These are phyloP conservation scores for Goffeauzyma gilvescens DNA, from an alignment of 768 basidiomycete genomes.

Conservation along the genomic window DNA sequence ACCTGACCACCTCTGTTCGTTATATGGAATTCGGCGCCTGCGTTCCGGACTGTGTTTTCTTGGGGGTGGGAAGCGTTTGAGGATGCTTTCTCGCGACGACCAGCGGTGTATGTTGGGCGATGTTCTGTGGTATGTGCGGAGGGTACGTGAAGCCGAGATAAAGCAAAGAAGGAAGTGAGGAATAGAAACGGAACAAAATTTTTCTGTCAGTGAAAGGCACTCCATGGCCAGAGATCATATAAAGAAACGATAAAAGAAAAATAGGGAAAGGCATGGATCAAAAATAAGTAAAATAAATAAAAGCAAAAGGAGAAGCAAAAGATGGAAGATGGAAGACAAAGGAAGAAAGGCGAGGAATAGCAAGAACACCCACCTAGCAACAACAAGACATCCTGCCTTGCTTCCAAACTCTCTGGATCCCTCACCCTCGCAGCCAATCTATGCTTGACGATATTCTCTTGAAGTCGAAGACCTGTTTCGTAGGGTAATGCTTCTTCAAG, in stretches of 20 bases:
- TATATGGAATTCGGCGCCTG: slow-evolving; percentile 74
- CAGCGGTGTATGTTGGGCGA: slow-evolving; percentile 81
- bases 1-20: slow-evolving; percentile 76
- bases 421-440: slow-evolving; percentile 12
- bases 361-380: slow-evolving; percentile 25
- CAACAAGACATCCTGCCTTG: slow-evolving; percentile 25
- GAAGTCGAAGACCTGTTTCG: slow-evolving; percentile 32
- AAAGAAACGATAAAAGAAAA: too few species aligned
- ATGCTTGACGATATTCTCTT: slow-evolving; percentile 28
- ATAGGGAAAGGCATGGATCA: too few species aligned
- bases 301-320: slow-evolving; percentile 39
- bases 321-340: neutral
- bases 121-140: too few species aligned
- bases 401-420: slow-evolving; percentile 13
- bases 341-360: slow-evolving; percentile 5
- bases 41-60: slow-evolving; percentile 43
- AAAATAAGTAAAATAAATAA: neutral
- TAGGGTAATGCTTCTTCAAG: slow-evolving; percentile 68
- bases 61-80: slow-evolving; percentile 36
- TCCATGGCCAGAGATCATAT: too few species aligned
- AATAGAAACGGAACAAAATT: too few species aligned
- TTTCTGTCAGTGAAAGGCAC: too few species aligned
- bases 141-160: too few species aligned
- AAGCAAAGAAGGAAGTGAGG: too few species aligned
- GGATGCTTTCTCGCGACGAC: slow-evolving; percentile 56